phyloP scores from a whole-genome alignment of 176 grass and related monocot species.

The Poa annua region DNA sequence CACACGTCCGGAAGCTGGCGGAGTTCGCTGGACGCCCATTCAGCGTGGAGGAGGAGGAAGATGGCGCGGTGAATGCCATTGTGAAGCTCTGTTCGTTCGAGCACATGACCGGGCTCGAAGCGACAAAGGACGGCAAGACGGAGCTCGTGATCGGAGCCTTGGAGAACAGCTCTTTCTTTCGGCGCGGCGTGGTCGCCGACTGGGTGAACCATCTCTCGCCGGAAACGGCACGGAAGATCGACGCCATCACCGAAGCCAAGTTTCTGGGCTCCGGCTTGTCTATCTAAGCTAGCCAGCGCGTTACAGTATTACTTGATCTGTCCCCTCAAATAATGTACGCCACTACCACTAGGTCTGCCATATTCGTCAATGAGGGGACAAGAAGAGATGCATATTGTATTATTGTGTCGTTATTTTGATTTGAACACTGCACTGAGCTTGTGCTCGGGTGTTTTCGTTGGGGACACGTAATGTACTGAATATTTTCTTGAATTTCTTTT shows the following conservation, averaged over 20 bases:
- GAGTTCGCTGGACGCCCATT: neutral
- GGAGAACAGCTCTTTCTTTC: slow-evolving; percentile 6
- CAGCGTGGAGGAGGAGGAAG: neutral
- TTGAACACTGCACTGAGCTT: too few species aligned
- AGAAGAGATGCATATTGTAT: too few species aligned
- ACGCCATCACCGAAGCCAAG: neutral
- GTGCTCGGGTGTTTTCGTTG: too few species aligned
- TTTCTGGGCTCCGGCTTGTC: neutral
- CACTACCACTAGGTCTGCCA: too few species aligned
- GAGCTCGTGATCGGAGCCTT: neutral
- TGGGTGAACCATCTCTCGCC: slow-evolving; percentile 38
- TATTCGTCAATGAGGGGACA: too few species aligned
- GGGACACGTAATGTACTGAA: too few species aligned
- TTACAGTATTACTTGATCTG: too few species aligned
- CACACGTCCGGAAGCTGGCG: neutral
- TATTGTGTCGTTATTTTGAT: too few species aligned
- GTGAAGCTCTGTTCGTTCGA: slow-evolving; percentile 40
- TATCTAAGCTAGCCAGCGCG: neutral
- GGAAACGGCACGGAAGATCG: slow-evolving; percentile 23
- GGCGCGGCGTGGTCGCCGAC: slow-evolving; percentile 27
- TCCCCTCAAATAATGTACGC: too few species aligned
- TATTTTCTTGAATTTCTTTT: too few species aligned
- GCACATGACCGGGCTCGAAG: slow-evolving; percentile 21
- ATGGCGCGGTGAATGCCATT: neutral
- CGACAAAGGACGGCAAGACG: slow-evolving; percentile 19